Conservation (phyloP, 2,329 filamentous ascomycete species). For the Fusarium zealandicum region DNA sequence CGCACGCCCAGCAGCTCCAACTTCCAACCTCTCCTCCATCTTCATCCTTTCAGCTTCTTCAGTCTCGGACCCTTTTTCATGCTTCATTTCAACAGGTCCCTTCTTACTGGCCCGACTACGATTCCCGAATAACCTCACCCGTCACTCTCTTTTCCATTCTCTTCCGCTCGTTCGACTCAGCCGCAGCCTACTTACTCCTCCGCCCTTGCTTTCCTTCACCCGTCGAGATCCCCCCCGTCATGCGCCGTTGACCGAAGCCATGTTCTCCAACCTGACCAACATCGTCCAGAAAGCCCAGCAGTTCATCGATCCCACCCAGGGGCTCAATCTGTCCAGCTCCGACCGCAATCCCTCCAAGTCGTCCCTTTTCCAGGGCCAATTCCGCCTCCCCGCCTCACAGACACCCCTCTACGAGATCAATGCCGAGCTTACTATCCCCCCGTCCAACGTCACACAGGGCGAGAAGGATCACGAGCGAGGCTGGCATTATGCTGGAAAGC, state of each 20-base stretch:
- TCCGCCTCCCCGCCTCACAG: conserved; percentile 91
- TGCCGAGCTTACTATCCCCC: conserved; percentile 89
- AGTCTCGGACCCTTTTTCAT: conserved; percentile 8
- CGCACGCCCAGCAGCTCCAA: conserved; percentile 18
- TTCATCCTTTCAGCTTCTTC: conserved; percentile 21
- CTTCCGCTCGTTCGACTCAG: conserved; percentile 12
- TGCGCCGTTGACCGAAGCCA: conserved; percentile 54
- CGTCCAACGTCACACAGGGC: conserved; percentile 72
- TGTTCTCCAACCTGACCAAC: conserved; percentile 71
- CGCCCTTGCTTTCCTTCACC: conserved; percentile 19
- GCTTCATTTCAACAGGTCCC: conserved; percentile 2
- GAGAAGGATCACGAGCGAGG: conserved; percentile 76
- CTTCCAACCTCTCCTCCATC: conserved; percentile 16
- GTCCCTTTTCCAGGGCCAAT: conserved; percentile 92
- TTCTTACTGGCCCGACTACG: conserved; percentile 1
- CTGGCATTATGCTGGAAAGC: conserved; percentile 89
- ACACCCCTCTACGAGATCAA: conserved; percentile 95
- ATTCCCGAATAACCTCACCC: not conserved
- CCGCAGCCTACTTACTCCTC: conserved; percentile 25
- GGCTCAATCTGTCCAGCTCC: conserved; percentile 73
- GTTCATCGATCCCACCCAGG: conserved; percentile 88
- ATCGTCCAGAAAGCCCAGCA: conserved; percentile 96
- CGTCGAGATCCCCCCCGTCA: conserved; percentile 42
- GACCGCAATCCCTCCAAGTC: conserved; percentile 89
- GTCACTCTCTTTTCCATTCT: not conserved